Conservation (phyloP, 75 land plant genomes). For the Pseudotsuga menziesii region DNA sequence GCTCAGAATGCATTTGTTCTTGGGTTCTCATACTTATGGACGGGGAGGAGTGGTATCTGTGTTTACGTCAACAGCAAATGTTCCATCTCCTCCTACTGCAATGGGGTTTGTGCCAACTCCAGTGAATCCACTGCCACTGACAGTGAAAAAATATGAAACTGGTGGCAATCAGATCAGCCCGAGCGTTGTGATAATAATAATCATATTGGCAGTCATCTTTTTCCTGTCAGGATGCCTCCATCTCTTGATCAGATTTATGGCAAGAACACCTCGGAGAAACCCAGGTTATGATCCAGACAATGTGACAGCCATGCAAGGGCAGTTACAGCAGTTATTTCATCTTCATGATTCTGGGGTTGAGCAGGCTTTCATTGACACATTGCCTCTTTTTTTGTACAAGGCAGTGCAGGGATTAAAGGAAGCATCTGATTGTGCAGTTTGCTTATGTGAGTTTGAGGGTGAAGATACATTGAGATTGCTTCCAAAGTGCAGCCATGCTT, state of each 20-base stretch:
- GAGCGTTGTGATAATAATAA: conserved; percentile 36
- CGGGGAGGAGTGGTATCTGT: no score
- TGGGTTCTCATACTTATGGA: no score
- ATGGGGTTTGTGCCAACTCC: not conserved
- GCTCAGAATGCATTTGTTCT: no score
- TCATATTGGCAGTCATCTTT: conserved; percentile 42
- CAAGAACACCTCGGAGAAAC: conserved; percentile 25
- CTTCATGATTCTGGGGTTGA: conserved; percentile 67
- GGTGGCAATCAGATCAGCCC: conserved; percentile 27
- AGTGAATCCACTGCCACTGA: conserved; percentile 1
- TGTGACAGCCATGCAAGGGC: conserved; percentile 48
- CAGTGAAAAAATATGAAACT: conserved; percentile 1
- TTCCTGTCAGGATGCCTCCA: conserved; percentile 50
- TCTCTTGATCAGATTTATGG: conserved; percentile 35
- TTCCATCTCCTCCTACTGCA: not conserved
- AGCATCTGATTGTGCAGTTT: conserved; percentile 64
- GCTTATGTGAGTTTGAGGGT: conserved; percentile 44
- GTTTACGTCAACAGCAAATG: no score
- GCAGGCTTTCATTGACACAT: conserved; percentile 63
- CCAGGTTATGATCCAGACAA: conserved; percentile 14
- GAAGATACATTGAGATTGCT: conserved; percentile 53
- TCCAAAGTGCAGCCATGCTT: conserved; percentile 66
- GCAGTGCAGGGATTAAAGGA: conserved; percentile 48
- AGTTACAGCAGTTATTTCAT: conserved; percentile 60
- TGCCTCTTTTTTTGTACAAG: conserved; percentile 54